Evolutionary conservation across 129 eudicot species (phyloP).

Genomic region (Escallonia herrerae): DNA sequence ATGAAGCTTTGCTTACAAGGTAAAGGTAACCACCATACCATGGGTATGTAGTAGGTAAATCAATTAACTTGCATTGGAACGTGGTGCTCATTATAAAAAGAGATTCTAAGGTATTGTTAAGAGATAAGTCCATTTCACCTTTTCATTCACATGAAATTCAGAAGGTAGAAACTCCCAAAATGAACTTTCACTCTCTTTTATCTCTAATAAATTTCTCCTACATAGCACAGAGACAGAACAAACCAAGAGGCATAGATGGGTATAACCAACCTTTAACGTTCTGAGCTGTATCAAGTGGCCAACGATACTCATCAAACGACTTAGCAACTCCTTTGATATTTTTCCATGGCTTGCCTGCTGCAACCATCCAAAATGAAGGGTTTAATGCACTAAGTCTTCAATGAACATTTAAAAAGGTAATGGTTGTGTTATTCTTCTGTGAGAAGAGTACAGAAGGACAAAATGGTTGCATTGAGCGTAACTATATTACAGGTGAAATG

Average conservation of each 20-base stretch:
- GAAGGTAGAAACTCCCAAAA: no score
- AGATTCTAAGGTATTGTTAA: no score
- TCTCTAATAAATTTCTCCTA: no score
- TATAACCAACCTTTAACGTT: slow-evolving; percentile 66
- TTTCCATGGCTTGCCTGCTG: slow-evolving; percentile 84
- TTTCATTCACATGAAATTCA: no score
- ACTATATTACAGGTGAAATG: neutral
- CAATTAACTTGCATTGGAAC: no score
- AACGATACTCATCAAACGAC: slow-evolving; percentile 85
- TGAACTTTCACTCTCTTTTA: no score
- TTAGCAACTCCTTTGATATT: slow-evolving; percentile 68
- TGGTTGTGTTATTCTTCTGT: neutral
- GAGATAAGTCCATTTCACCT: no score
- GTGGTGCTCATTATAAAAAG: no score
- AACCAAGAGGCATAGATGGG: slow-evolving; percentile 2
- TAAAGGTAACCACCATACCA: no score
- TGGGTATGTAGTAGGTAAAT: no score
- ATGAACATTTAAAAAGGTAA: slow-evolving; percentile 4
- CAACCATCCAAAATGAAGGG: slow-evolving; percentile 18
- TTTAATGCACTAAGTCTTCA: slow-evolving; percentile 2
- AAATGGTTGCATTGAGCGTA: neutral
- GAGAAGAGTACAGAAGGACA: neutral
- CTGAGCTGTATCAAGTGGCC: slow-evolving; percentile 93
- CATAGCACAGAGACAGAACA: no score
- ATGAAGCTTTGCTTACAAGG: no score